These are phyloP conservation scores for Nadsonia fulvescens DNA, from an alignment of 805 yeast species.

Conservation along the genomic window DNA sequence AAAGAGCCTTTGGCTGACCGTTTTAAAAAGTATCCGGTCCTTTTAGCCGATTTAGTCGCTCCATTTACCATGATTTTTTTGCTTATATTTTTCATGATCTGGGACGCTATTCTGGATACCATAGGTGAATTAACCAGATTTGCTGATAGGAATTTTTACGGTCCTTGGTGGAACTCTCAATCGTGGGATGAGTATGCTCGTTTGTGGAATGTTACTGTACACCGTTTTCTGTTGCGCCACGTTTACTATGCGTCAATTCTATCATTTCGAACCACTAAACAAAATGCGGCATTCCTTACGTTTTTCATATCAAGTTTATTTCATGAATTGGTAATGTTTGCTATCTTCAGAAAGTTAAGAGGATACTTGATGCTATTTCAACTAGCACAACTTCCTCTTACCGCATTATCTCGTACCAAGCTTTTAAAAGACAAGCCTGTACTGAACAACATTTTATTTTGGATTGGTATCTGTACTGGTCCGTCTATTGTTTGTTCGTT, in stretches of 20 bases:
- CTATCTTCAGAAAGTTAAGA: conserved; percentile 59
- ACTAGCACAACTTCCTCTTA: conserved; percentile 74
- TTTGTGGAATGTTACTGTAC: conserved; percentile 91
- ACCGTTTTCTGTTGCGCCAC: conserved; percentile 72
- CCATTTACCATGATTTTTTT: conserved; percentile 62
- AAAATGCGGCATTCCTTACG: conserved; percentile 46
- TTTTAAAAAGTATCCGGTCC: conserved; percentile 31
- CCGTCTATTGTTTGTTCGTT: conserved; percentile 78
- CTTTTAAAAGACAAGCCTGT: conserved; percentile 34
- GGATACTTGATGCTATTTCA: conserved; percentile 69
- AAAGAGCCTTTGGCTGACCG: conserved; percentile 29
- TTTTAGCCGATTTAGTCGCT: conserved; percentile 59
- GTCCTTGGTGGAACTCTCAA: conserved; percentile 94
- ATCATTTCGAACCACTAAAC: conserved; percentile 45
- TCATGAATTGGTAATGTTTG: conserved; percentile 88
- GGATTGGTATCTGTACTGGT: conserved; percentile 83
- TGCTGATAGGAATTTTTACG: conserved; percentile 86
- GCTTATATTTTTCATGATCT: conserved; percentile 69
- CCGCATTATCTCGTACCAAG: conserved; percentile 40
- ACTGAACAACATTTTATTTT: conserved; percentile 67
- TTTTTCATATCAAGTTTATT: conserved; percentile 53
- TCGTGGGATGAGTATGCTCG: conserved; percentile 89
- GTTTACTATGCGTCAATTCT: conserved; percentile 85
- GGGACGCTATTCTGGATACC: conserved; percentile 86
- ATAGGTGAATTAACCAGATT: conserved; percentile 76